These are phyloP conservation scores for Sporothrix brasiliensis DNA, from an alignment of 2,329 filamentous ascomycete genomes.

Conservation along the genomic window DNA sequence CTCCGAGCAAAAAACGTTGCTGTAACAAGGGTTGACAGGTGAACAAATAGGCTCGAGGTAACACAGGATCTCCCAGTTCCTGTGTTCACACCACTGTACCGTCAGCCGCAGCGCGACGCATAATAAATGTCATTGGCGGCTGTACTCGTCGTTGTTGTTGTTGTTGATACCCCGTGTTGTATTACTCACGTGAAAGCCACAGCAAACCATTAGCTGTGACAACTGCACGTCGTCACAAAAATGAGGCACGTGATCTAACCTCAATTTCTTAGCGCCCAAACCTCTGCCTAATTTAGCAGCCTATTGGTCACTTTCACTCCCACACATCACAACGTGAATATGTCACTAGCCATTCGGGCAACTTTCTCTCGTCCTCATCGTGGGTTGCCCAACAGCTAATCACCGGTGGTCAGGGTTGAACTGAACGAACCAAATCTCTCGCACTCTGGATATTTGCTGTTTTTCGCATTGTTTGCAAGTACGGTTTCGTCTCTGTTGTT, in stretches of 20 bases:
- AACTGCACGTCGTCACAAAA: slow-evolving; percentile 1
- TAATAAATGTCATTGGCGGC: neutral
- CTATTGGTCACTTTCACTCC: neutral
- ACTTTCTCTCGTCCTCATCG: slow-evolving; percentile 3
- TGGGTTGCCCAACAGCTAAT: neutral
- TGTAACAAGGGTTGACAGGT: neutral
- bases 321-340: slow-evolving; percentile 4
- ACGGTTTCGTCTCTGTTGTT: neutral
- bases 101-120: neutral
- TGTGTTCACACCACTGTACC: neutral
- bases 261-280: slow-evolving; percentile 20
- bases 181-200: slow-evolving; percentile 24
- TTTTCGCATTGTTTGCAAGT: neutral
- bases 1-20: neutral
- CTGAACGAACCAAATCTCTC: neutral
- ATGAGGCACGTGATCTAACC: slow-evolving; percentile 9
- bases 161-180: slow-evolving; percentile 1
- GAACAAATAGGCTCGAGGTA: neutral
- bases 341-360: slow-evolving; percentile 19
- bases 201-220: slow-evolving; percentile 14
- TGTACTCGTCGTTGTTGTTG: slow-evolving; percentile 2
- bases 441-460: neutral
- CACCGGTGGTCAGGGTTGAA: slow-evolving; percentile 1
- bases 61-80: neutral
- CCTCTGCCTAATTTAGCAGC: neutral